These are phyloP conservation scores for Phellopilus nigrolimitatus DNA, from an alignment of 1,284 basidiomycete species.

Conservation along the genomic window DNA sequence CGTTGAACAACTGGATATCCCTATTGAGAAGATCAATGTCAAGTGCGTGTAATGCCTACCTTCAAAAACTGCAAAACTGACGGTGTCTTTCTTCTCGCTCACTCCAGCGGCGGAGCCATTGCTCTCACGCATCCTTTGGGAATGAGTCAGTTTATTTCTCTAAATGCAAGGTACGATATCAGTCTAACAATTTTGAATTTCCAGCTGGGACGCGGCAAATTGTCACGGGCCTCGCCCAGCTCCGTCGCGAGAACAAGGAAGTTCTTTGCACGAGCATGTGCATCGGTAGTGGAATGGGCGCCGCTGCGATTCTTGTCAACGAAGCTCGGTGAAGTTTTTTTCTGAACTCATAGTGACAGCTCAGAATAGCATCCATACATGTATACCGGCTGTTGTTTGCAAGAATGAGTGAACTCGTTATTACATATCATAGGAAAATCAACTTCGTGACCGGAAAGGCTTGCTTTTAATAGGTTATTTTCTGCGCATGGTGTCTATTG, in stretches of 20 bases:
- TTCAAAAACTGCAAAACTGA: neutral
- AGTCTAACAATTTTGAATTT: conserved; percentile 4
- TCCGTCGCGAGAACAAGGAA: conserved; percentile 61
- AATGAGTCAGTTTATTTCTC: conserved; percentile 55
- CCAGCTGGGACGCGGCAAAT: conserved; percentile 79
- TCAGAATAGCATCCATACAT: neutral
- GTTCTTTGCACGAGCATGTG: conserved; percentile 86
- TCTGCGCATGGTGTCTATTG: too few relatives aligned
- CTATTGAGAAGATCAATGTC: conserved; percentile 79
- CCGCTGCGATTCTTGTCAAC: conserved; percentile 78
- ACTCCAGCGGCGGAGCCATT: conserved; percentile 76
- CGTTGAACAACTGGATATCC: conserved; percentile 68
- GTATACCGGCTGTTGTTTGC: too few relatives aligned
- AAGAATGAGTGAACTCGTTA: too few relatives aligned
- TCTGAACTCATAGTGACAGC: too few relatives aligned
- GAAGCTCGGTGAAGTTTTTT: conserved; percentile 39
- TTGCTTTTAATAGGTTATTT: too few relatives aligned
- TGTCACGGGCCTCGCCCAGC: conserved; percentile 78
- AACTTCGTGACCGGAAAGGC: too few relatives aligned
- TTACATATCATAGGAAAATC: too few relatives aligned
- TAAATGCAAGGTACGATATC: conserved; percentile 7
- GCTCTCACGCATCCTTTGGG: conserved; percentile 78
- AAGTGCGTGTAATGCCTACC: conserved; percentile 44
- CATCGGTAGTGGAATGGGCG: conserved; percentile 85
- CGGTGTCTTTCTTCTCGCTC: neutral